phyloP scores from a whole-genome alignment of 495 filamentous ascomycete species.

The Penicillium mononematosum region DNA sequence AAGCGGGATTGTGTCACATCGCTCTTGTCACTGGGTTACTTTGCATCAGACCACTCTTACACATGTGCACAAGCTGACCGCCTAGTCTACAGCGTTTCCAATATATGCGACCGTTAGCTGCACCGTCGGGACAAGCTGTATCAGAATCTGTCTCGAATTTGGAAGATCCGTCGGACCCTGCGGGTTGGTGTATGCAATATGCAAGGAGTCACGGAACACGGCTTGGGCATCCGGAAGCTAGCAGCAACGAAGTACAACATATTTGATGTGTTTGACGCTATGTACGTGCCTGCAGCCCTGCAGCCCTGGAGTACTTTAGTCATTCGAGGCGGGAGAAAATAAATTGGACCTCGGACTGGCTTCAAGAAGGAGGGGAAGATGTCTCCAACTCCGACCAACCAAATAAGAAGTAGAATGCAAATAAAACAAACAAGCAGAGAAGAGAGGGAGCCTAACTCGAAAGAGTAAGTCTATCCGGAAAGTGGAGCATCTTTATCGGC shows the following conservation, averaged over 20 bases:
- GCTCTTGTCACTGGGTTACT: not conserved
- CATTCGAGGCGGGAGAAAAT: not conserved
- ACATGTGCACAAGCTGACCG: not conserved
- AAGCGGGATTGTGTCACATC: not conserved
- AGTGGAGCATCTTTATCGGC: slow-evolving; percentile 14
- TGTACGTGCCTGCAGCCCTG: not conserved
- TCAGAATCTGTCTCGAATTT: not conserved
- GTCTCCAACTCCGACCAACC: slow-evolving; percentile 8
- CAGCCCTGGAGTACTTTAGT: not conserved
- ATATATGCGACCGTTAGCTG: not conserved
- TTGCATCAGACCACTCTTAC: slow-evolving; percentile 8
- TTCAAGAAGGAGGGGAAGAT: not conserved
- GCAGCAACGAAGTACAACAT: not conserved
- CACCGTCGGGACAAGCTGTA: slow-evolving; percentile 3
- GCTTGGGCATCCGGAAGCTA: not conserved
- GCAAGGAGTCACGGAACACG: slow-evolving; percentile 2
- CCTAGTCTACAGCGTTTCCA: not conserved
- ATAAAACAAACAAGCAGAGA: not conserved
- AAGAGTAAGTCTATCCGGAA: slow-evolving; percentile 15
- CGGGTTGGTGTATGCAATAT: slow-evolving; percentile 1
- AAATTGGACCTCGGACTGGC: not conserved
- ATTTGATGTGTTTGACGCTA: not conserved
- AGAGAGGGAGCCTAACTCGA: not conserved
- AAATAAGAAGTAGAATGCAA: not conserved
- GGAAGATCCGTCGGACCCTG: slow-evolving; percentile 1